Conservation (phyloP, 2,329 filamentous ascomycete genomes). For the Aspergillus melleus region DNA sequence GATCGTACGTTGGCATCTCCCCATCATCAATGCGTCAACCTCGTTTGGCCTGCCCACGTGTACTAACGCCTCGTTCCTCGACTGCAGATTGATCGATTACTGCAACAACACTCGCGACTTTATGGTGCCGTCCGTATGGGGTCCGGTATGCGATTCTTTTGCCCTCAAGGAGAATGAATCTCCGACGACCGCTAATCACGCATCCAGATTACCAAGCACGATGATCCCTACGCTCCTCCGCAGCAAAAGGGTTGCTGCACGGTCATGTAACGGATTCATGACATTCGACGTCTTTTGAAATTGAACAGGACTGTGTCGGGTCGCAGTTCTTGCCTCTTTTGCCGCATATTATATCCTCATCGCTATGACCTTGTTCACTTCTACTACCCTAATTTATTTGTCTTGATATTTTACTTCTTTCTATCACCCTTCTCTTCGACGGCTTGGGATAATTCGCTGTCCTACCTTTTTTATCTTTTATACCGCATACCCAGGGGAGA, state of each 20-base stretch:
- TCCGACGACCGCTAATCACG: conserved; percentile 12
- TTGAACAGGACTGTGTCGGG: conserved; percentile 23
- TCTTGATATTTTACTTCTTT: conserved; percentile 15
- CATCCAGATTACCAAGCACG: conserved; percentile 77
- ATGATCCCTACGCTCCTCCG: conserved; percentile 97
- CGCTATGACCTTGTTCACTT: conserved; percentile 23
- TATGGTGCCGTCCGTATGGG: conserved; percentile 98
- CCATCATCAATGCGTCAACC: conserved; percentile 3
- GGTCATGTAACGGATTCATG: conserved; percentile 70
- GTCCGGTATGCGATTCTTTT: conserved; percentile 55
- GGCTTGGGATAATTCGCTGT: conserved; percentile 11
- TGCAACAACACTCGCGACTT: conserved; percentile 98
- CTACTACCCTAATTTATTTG: conserved; percentile 5
- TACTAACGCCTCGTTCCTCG: conserved; percentile 4
- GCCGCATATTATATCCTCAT: conserved; percentile 18
- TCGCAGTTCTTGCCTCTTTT: conserved; percentile 18
- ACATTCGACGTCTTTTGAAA: conserved; percentile 21
- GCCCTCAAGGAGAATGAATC: background rate
- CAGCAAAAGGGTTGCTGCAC: conserved; percentile 90
- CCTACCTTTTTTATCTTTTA: conserved; percentile 15
- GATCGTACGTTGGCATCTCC: conserved; percentile 61
- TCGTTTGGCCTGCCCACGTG: conserved; percentile 3
- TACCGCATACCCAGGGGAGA: background rate
- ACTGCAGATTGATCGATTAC: conserved; percentile 85
- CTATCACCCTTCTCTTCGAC: conserved; percentile 16